phyloP scores from a whole-genome alignment of 176 grass and related monocot genomes.

The Chloris gayana region DNA sequence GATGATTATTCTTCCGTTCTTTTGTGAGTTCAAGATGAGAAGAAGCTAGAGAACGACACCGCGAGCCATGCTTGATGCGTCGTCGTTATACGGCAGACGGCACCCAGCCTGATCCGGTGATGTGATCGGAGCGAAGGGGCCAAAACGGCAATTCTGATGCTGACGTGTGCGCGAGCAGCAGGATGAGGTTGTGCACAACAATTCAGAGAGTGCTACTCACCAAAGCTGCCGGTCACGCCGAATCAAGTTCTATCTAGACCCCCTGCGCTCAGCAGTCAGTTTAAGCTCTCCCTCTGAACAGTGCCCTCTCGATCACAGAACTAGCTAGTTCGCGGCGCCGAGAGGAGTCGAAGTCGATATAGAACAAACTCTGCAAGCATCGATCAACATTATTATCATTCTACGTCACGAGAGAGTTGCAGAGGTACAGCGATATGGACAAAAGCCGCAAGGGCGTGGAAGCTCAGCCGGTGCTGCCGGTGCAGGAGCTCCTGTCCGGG shows the following conservation, averaged over 20 bases:
- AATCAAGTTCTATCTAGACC: neutral
- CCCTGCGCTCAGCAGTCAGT: too few relatives aligned
- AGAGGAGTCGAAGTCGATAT: neutral
- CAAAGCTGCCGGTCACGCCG: neutral
- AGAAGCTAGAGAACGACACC: too few relatives aligned
- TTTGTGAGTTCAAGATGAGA: too few relatives aligned
- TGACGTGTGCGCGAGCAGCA: neutral
- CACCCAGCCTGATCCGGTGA: neutral
- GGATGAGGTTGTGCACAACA: neutral
- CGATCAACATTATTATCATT: neutral
- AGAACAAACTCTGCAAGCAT: neutral
- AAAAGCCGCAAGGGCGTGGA: neutral
- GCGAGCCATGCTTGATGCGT: neutral
- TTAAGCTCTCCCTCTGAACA: too few relatives aligned
- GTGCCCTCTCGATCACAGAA: neutral
- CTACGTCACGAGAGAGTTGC: too few relatives aligned
- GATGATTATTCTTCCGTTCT: too few relatives aligned
- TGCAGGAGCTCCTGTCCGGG: slow-evolving; percentile 44
- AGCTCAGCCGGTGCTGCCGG: neutral
- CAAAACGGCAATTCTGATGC: too few relatives aligned
- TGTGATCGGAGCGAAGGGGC: neutral
- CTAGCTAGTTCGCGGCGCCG: too few relatives aligned
- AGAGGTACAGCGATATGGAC: neutral
- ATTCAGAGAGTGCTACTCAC: neutral
- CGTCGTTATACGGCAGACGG: neutral